Conservation (phyloP, 257 asterid species). For the Solanum pimpinellifolium region DNA sequence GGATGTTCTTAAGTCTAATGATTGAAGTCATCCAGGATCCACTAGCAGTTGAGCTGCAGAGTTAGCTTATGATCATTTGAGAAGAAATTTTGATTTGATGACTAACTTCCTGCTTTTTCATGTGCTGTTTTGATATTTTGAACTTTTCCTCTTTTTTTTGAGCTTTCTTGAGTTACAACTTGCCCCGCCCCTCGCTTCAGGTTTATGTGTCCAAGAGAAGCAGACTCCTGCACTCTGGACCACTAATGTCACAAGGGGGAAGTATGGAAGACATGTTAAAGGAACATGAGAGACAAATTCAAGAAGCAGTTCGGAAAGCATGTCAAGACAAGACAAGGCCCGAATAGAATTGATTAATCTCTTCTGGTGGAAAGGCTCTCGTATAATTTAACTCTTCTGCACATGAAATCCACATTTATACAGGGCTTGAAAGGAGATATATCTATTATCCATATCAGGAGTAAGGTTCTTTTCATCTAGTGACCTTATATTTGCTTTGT, state of each 20-base stretch:
- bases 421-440: not conserved
- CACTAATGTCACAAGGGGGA: constrained; percentile 53
- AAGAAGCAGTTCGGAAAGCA: constrained; percentile 61
- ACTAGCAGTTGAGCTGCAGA: not conserved
- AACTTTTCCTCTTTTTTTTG: not conserved
- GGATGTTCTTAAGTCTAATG: not conserved
- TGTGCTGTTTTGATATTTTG: not conserved
- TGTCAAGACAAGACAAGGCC: constrained; percentile 26
- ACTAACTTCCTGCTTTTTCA: not conserved
- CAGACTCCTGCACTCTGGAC: constrained; percentile 58
- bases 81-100: not conserved
- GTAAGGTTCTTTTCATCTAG: not conserved
- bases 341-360: not conserved
- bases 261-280: constrained; percentile 65
- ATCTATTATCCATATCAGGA: not conserved
- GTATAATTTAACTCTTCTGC: not conserved
- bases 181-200: constrained; percentile 10
- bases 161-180: not conserved
- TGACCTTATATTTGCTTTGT: not conserved
- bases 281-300: constrained; percentile 65
- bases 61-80: not conserved
- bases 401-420: not conserved
- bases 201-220: constrained; percentile 34
- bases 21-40: not conserved
- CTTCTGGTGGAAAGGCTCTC: not conserved